These are phyloP conservation scores for Fusarium sp. DNA, from an alignment of 2,329 filamentous ascomycete genomes.

Conservation along the genomic window DNA sequence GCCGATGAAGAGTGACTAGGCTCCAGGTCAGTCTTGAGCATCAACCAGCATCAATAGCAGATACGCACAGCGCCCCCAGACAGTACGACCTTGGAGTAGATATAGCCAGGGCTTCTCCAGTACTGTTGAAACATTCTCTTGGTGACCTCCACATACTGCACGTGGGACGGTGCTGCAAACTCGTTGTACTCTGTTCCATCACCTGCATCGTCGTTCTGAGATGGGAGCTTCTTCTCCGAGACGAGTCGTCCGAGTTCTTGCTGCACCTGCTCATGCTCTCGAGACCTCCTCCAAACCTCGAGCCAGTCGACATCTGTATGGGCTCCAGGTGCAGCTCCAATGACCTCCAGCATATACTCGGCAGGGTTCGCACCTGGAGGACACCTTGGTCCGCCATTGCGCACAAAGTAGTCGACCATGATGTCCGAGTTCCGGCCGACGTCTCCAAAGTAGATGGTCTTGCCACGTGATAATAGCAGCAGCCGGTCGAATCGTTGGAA, in stretches of 20 bases:
- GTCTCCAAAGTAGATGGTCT: constrained; percentile 72
- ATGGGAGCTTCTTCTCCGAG: neutral
- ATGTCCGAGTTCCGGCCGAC: constrained; percentile 65
- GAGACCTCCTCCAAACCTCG: constrained; percentile 48
- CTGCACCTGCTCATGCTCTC: constrained; percentile 47
- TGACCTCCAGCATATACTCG: constrained; percentile 69
- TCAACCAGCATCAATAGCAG: rapidly evolving
- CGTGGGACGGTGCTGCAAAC: constrained; percentile 45
- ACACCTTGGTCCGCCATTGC: constrained; percentile 65
- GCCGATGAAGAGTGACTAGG: constrained; percentile 67
- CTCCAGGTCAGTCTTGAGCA: neutral
- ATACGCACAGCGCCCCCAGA: constrained; percentile 47
- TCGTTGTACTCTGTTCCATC: constrained; percentile 38
- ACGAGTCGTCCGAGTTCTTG: constrained; percentile 47
- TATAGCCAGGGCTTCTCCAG: constrained; percentile 63
- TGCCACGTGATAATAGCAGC: constrained; percentile 67
- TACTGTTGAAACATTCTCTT: constrained; percentile 51
- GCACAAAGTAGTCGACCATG: constrained; percentile 68
- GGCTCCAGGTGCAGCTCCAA: constrained; percentile 58
- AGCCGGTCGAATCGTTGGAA: constrained; percentile 65
- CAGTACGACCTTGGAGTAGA: constrained; percentile 63
- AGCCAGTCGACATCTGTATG: constrained; percentile 54
- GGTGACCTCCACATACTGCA: constrained; percentile 49
- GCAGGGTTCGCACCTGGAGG: constrained; percentile 68
- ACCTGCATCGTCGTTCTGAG: neutral